Conservation (phyloP, 2,329 filamentous ascomycete genomes). For the Aspergillus versicolor region DNA sequence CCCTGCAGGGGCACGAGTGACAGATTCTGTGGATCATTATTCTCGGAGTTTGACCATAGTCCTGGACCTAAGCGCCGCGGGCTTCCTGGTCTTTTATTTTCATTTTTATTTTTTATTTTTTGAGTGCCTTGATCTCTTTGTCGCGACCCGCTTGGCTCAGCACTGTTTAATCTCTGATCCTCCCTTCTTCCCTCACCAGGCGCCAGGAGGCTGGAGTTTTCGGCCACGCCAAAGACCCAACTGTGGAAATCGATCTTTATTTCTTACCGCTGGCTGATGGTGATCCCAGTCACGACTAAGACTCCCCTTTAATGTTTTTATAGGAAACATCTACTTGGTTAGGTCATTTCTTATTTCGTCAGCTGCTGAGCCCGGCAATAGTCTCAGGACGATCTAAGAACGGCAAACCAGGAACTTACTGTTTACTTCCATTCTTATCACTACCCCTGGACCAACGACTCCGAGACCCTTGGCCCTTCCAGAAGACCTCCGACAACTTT, state of each 20-base stretch:
- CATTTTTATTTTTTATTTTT: conserved; percentile 23
- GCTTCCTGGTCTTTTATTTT: conserved; percentile 5
- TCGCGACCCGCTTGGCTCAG: conserved; percentile 25
- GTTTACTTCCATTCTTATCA: conserved; percentile 18
- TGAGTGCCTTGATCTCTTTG: conserved; percentile 25
- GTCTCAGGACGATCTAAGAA: conserved; percentile 4
- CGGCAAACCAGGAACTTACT: conserved; percentile 16
- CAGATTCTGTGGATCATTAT: conserved; percentile 22
- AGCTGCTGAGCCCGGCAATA: conserved; percentile 1
- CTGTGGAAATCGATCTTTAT: conserved; percentile 20
- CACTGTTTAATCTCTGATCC: conserved; percentile 24
- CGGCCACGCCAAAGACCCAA: conserved; percentile 18
- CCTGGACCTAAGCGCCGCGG: conserved; percentile 16
- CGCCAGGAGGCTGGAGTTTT: conserved; percentile 14
- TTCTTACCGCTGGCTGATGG: conserved; percentile 17
- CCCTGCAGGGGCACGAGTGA: conserved; percentile 18
- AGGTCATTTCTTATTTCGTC: conserved; percentile 9
- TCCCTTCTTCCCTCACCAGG: conserved; percentile 18
- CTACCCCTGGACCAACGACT: conserved; percentile 22
- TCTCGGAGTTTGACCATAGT: conserved; percentile 17
- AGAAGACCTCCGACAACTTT: conserved; percentile 25
- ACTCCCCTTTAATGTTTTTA: conserved; percentile 14
- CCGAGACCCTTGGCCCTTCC: conserved; percentile 25
- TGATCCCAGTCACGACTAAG: conserved; percentile 17
- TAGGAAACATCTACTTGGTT: conserved; percentile 10